phyloP scores from a whole-genome alignment of 352 stramenopile genomes.

The Phytophthora macrochlamydospora region DNA sequence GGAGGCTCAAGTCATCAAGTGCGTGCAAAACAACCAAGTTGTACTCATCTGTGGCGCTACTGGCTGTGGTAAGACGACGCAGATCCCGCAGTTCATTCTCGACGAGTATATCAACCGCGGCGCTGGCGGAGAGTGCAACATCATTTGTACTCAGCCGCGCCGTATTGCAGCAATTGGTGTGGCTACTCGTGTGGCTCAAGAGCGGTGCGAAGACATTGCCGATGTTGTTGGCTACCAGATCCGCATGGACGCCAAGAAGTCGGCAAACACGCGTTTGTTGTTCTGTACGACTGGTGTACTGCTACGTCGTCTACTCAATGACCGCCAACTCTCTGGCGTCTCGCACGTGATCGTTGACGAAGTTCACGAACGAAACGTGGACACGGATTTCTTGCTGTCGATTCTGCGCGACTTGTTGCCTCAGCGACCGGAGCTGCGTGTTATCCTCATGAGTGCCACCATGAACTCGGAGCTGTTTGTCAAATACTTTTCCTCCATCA shows the following conservation, averaged over 20 bases:
- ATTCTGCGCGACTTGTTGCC: constrained; percentile 88
- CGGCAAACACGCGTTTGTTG: constrained; percentile 89
- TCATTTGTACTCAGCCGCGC: constrained; percentile 96
- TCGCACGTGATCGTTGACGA: constrained; percentile 99
- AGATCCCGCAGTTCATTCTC: constrained; percentile 97
- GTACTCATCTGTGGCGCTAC: constrained; percentile 96
- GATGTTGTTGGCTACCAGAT: constrained; percentile 96
- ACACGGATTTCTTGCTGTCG: constrained; percentile 96
- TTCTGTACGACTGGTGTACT: constrained; percentile 97
- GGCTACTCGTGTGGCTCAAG: constrained; percentile 93
- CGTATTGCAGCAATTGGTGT: constrained; percentile 97
- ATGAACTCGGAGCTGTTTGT: constrained; percentile 92
- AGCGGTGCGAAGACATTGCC: constrained; percentile 90
- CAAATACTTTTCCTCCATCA: constrained; percentile 81
- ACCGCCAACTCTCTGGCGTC: constrained; percentile 87
- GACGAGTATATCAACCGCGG: constrained; percentile 91
- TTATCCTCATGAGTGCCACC: constrained; percentile 98
- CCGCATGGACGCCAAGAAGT: constrained; percentile 93
- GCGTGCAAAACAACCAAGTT: constrained; percentile 81
- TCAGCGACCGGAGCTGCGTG: constrained; percentile 73
- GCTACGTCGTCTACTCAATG: constrained; percentile 92
- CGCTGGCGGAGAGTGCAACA: constrained; percentile 90
- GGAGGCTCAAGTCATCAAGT: constrained; percentile 60
- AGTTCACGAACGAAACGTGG: constrained; percentile 97
- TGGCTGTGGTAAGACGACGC: constrained; percentile 95